Conservation (phyloP, 2,329 filamentous ascomycete species). For the Aspergillus quadrilineatus region DNA sequence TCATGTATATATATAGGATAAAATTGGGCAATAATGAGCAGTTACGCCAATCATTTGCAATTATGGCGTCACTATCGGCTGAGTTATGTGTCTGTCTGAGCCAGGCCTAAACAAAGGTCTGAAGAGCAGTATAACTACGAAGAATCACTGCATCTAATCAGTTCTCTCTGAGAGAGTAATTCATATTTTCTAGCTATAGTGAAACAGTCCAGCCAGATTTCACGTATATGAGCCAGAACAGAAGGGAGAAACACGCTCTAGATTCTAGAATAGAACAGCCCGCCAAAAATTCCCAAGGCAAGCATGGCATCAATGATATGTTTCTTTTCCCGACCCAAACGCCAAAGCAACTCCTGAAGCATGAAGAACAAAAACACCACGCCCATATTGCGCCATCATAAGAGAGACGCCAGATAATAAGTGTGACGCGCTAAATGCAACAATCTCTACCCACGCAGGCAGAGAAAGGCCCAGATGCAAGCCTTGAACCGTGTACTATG, state of each 20-base stretch:
- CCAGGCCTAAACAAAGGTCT: neutral
- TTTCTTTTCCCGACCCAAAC: slow-evolving; percentile 7
- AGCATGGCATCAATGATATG: neutral
- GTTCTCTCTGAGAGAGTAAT: neutral
- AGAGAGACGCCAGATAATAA: neutral
- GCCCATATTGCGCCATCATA: neutral
- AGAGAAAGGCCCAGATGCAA: neutral
- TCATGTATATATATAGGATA: neutral
- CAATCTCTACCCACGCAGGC: neutral
- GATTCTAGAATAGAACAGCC: slow-evolving; percentile 1
- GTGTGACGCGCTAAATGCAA: neutral
- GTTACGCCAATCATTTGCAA: too few relatives aligned
- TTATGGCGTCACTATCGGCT: too few relatives aligned
- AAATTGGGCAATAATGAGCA: too few relatives aligned
- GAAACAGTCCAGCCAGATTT: slow-evolving; percentile 4
- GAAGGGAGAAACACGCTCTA: neutral
- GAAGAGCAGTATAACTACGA: neutral
- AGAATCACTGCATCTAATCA: neutral
- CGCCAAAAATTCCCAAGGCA: slow-evolving; percentile 4
- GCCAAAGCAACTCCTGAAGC: slow-evolving; percentile 8
- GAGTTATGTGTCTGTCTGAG: too few relatives aligned
- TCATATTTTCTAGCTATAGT: neutral
- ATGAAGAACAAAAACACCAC: neutral
- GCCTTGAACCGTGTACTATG: slow-evolving; percentile 1
- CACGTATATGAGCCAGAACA: neutral